Conservation (phyloP, 2,329 filamentous ascomycete species). For the Penicillium sumatraense region DNA sequence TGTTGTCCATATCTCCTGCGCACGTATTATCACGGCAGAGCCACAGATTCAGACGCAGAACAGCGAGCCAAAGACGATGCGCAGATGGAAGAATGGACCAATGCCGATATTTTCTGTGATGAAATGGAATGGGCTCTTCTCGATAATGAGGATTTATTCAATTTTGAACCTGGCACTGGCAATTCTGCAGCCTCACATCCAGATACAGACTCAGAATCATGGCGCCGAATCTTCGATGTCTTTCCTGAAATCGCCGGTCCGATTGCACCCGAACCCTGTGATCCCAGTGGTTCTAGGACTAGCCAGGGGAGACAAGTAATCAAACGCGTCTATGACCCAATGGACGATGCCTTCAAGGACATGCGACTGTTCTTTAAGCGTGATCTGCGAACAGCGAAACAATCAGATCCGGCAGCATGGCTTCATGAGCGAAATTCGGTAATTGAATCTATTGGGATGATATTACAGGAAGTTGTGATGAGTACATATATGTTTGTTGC, state of each 20-base stretch:
- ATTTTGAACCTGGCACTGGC: neutral
- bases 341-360: neutral
- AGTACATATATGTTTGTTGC: constrained; percentile 8
- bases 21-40: neutral
- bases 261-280: neutral
- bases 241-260: constrained; percentile 5
- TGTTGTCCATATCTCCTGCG: constrained; percentile 4
- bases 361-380: neutral
- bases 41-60: neutral
- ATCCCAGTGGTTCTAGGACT: neutral
- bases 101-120: neutral
- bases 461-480: neutral
- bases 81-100: constrained; percentile 4
- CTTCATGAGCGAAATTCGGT: constrained; percentile 1
- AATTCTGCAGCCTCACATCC: neutral
- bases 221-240: constrained; percentile 9
- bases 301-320: neutral
- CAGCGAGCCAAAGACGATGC: constrained; percentile 3
- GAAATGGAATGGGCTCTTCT: constrained; percentile 4
- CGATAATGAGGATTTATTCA: constrained; percentile 4
- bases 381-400: constrained; percentile 1
- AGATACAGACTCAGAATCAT: neutral
- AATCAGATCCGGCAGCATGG: neutral
- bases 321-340: neutral
- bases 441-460: neutral